Percentiles rank a stretch among this genome's conserved stretches.
Conservation (phyloP, 2,329 filamentous ascomycete genomes). For the Arthrobotrys sphaeroides region DNA sequence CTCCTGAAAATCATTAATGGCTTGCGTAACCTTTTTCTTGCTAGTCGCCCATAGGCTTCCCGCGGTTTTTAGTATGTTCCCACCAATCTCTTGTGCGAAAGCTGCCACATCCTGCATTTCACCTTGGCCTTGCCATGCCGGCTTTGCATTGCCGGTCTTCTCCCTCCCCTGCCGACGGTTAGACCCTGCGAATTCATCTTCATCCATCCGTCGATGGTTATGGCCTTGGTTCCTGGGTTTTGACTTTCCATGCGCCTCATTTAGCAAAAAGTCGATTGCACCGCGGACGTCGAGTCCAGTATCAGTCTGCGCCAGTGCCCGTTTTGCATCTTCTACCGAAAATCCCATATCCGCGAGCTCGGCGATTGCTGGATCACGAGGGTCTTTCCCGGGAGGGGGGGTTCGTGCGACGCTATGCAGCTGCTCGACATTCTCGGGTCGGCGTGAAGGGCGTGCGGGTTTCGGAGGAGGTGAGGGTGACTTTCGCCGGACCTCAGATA, state of each 20-base stretch:
- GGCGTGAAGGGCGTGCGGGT: slow-evolving; percentile 64
- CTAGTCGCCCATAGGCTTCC: slow-evolving; percentile 95
- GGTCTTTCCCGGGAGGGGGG: slow-evolving; percentile 51
- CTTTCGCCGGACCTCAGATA: slow-evolving; percentile 67
- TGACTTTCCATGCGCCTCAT: slow-evolving; percentile 86
- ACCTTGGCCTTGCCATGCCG: slow-evolving; percentile 55
- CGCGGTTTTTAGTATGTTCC: slow-evolving; percentile 87
- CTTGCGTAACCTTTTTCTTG: slow-evolving; percentile 91
- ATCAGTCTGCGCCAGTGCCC: slow-evolving; percentile 81
- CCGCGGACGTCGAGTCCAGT: slow-evolving; percentile 82
- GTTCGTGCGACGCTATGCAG: slow-evolving; percentile 37
- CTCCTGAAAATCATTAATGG: slow-evolving; percentile 86
- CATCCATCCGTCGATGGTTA: slow-evolving; percentile 46
- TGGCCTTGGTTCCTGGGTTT: slow-evolving; percentile 65
- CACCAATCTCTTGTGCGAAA: slow-evolving; percentile 82
- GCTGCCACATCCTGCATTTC: slow-evolving; percentile 61
- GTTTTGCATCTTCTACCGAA: slow-evolving; percentile 79
- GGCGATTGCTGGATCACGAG: slow-evolving; percentile 70
- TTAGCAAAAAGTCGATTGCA: slow-evolving; percentile 87
- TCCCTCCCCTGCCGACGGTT: slow-evolving; percentile 57
- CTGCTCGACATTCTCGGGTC: slow-evolving; percentile 56
- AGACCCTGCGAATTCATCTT: slow-evolving; percentile 39
- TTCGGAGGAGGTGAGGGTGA: slow-evolving; percentile 61
- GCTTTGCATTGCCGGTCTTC: slow-evolving; percentile 62
- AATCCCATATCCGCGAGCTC: slow-evolving; percentile 97